Evolutionary conservation across 225 moss, liverwort and hornwort species (phyloP), one percentile per base, ranked within the genome.

Genomic region (Polytrichum formosum): DNA sequence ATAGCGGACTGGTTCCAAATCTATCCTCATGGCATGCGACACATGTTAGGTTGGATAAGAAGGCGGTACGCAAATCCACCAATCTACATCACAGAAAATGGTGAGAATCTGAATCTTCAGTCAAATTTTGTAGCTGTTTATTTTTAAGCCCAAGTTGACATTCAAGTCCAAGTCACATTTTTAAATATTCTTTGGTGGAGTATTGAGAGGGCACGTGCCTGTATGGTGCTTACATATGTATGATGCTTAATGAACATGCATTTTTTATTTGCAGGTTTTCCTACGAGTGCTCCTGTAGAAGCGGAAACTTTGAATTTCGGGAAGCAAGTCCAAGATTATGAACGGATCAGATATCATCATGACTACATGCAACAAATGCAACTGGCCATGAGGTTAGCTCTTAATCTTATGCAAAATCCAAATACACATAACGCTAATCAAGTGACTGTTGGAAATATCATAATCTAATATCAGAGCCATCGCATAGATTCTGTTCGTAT

Each of bases 81-180:
- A n/a, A 35, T 79, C 53, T 70, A 63, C 56, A 55, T 79, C 17
- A 74, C 79, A 64, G 74, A 79, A 31, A 75, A 75, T 61, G 79
- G 79, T 74, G 65, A 69, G 64, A 18, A 59, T 27, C 27, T 53
- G 1, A 25, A 28, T 18, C 35, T 35, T 35, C 2, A 17, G 27
- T 28, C 62, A 63, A 5, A 20, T 54, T 35, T 35, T 9, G 35
- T 35, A 35, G 35, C 35, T 35, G 35, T 35, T 5, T 29, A 19
- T 54, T 56, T 66, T 27, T 54, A 28, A 46, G 16, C 18, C 28
- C 16, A 26, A 63, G 22, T 8, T 67, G 60, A 31, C 31, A 31
- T 31, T 31, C 31, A 7, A 31, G 6, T 31, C 7, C 8, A 33
- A 33, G 35, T 35, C 9, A 35, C 9, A 35, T 35, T 35, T 28